Conservation (phyloP, 2,329 filamentous ascomycete species). For the Pseudogymnoascus sp. region DNA sequence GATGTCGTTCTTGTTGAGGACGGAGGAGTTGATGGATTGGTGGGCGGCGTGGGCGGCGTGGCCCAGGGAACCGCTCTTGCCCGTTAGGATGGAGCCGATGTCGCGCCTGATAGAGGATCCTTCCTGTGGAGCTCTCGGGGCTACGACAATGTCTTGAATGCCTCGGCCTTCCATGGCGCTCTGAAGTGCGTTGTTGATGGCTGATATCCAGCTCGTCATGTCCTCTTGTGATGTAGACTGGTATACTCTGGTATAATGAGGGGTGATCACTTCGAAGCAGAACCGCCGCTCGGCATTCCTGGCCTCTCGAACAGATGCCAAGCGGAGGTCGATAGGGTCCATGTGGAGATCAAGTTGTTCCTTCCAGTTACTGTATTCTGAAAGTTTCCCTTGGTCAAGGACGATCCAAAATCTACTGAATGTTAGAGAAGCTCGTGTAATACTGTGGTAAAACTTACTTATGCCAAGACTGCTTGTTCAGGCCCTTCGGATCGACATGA, state of each 20-base stretch:
- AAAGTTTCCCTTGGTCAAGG: slow-evolving; percentile 89
- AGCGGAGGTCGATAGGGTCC: slow-evolving; percentile 92
- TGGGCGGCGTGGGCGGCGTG: slow-evolving; percentile 25
- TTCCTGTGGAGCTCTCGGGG: slow-evolving; percentile 32
- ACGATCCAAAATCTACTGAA: slow-evolving; percentile 86
- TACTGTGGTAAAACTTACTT: slow-evolving; percentile 55
- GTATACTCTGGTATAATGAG: slow-evolving; percentile 90
- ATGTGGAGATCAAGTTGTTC: slow-evolving; percentile 93
- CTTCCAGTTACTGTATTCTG: slow-evolving; percentile 99
- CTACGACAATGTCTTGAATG: slow-evolving; percentile 43
- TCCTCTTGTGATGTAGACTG: slow-evolving; percentile 97
- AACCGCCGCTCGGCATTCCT: slow-evolving; percentile 90
- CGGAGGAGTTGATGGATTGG: slow-evolving; percentile 41
- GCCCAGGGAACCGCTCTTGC: slow-evolving; percentile 70
- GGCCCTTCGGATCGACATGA: slow-evolving; percentile 86
- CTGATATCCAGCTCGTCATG: slow-evolving; percentile 91
- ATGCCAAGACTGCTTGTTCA: slow-evolving; percentile 98
- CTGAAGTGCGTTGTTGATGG: slow-evolving; percentile 95
- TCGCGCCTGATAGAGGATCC: slow-evolving; percentile 60
- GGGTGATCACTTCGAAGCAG: slow-evolving; percentile 97
- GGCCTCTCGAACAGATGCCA: slow-evolving; percentile 94
- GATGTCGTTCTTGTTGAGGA: slow-evolving; percentile 45
- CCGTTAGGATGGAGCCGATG: slow-evolving; percentile 86
- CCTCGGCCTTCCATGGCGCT: slow-evolving; percentile 83
- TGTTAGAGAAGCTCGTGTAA: slow-evolving; percentile 22